Evolutionary conservation across 1,284 basidiomycete species (phyloP).

Genomic region (Trichosporon asahii): DNA sequence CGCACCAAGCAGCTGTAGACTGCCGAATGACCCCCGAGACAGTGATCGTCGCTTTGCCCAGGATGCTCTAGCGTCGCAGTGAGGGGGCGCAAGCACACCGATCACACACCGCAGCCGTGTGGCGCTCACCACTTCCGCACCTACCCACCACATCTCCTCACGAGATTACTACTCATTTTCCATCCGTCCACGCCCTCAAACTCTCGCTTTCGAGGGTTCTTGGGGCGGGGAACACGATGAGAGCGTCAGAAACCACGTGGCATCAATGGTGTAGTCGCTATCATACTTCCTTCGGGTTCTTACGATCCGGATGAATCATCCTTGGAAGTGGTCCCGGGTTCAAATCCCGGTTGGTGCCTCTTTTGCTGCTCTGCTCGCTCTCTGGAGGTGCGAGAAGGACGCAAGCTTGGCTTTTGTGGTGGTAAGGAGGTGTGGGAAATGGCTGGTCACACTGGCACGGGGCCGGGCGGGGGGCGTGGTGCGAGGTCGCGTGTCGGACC

Average conservation of each 20-base stretch:
- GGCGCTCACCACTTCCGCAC: no score
- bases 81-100: no score
- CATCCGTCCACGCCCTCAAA: no score
- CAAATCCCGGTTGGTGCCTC: neutral
- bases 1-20: no score
- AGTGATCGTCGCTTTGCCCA: no score
- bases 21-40: no score
- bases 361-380: neutral
- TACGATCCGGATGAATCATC: neutral
- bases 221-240: no score
- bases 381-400: neutral
- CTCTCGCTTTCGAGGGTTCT: no score
- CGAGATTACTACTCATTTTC: no score
- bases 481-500: neutral
- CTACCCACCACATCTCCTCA: no score
- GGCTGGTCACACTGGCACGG: neutral
- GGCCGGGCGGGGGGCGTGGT: neutral
- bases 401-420: neutral
- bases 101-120: no score
- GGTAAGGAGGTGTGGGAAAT: neutral
- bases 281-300: slow-evolving; percentile 3
- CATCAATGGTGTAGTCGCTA: neutral
- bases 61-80: no score
- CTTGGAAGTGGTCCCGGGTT: slow-evolving; percentile 1
- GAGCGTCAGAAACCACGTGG: neutral